Evolutionary conservation across 148 eudicot species (phyloP), one percentile per base, ranked within the genome.

Genomic region (Hydrangea macrophylla): DNA sequence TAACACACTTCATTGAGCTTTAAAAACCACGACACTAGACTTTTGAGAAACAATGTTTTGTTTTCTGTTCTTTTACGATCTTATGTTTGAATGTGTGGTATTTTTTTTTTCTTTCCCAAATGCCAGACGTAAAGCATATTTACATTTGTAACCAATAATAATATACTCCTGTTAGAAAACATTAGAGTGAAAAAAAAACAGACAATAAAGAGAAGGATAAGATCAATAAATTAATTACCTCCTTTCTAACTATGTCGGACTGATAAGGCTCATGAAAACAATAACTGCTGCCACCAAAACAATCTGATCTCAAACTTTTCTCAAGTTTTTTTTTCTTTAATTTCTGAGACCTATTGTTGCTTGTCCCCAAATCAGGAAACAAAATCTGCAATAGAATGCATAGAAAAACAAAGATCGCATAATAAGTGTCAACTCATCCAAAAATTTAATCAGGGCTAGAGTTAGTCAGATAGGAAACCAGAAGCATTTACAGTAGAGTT

Each of bases 351-450:
- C 63, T 54, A 65, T 61, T 56, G 62, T 62, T 67, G 55, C 73
- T 71, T 67, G 75, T 64, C 73, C 73, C 78, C 27, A 73, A 42
- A 70, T 68, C 67, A 28, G 84, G 76, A 79, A 75, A 67, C 67
- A 70, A 65, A 68, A 60, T 70, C 90, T 86, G 84, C 48, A 79
- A 45, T 45, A 61, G 3, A 67, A 35, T 39, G 22, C 18, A 33
- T 8, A 18, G 11, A 64, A 60, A 66, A 18, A 36, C 40, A 27
- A 58, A 51, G 64, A 28, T 37, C 12, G 12, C 40, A 31, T n/a
- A 33, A 39, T 3, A 36, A 61, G 62, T 28, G 26, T 32, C 54
- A 8, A 36, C 28, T 51, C 35, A 33, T 33, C 9, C n/a, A n/a
- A 70, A n/a, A 39, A 20, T 54, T 54, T 7, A 20, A 54, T 33